phyloP scores from a whole-genome alignment of 2,329 filamentous ascomycete species.

The Aspergillus pseudoterreus region DNA sequence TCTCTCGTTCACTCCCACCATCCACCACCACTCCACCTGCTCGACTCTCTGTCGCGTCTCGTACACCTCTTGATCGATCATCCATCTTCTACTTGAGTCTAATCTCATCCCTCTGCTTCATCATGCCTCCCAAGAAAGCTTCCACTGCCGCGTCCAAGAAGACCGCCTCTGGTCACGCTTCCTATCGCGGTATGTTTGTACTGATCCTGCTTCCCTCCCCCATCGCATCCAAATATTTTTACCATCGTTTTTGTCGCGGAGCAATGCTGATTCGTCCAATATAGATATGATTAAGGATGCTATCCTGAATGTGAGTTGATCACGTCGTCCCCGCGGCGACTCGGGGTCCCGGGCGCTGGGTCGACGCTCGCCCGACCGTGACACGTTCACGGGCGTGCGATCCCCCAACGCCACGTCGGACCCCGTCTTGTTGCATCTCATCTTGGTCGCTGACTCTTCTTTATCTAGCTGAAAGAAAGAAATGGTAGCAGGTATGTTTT shows the following conservation, averaged over 20 bases:
- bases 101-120: constrained; percentile 23
- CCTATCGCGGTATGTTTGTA: constrained; percentile 61
- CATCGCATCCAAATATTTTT: constrained; percentile 43
- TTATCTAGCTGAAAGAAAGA: constrained; percentile 63
- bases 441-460: constrained; percentile 47
- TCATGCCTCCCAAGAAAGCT: constrained; percentile 66
- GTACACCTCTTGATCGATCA: constrained; percentile 6
- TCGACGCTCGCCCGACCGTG: constrained; percentile 32
- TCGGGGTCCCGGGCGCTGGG: constrained; percentile 36
- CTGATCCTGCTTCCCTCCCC: constrained; percentile 42
- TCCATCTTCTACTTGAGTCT: constrained; percentile 7
- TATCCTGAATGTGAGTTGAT: constrained; percentile 65
- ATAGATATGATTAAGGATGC: constrained; percentile 72
- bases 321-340: constrained; percentile 45
- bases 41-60: constrained; percentile 5
- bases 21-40: constrained; percentile 12
- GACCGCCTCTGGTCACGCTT: constrained; percentile 55
- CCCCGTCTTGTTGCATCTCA: constrained; percentile 19
- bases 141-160: constrained; percentile 56
- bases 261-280: constrained; percentile 49
- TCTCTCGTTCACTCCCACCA: constrained; percentile 17
- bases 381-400: constrained; percentile 24
- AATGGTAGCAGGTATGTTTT: constrained; percentile 64
- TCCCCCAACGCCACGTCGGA: constrained; percentile 22
- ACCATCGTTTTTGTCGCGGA: constrained; percentile 48